Evolutionary conservation across 352 stramenopile species (phyloP).

Genomic region (Saprolegnia diclina): DNA sequence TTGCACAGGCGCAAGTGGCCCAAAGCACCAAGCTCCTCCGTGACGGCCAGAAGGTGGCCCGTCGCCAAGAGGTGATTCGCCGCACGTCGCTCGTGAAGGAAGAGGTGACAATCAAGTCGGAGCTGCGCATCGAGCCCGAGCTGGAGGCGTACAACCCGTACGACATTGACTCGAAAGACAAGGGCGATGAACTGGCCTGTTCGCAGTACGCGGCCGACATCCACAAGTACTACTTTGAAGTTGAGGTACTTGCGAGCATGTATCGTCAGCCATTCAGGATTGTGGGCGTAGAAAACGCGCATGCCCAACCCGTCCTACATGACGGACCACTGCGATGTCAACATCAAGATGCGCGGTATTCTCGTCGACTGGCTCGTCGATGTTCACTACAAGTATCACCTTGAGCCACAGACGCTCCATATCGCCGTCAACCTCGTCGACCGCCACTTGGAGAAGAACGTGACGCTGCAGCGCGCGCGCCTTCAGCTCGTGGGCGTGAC

Average conservation of each 20-base stretch:
- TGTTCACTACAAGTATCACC: conserved; percentile 78
- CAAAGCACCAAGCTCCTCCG: conserved; percentile 31
- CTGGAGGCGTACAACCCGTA: conserved; percentile 31
- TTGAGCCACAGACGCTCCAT: conserved; percentile 75
- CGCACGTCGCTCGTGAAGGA: conserved; percentile 20
- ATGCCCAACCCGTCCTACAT: conserved; percentile 69
- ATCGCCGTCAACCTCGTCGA: conserved; percentile 83
- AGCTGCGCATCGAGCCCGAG: conserved; percentile 16
- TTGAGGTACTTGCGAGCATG: conserved; percentile 37
- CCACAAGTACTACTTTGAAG: conserved; percentile 67
- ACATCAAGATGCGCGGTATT: conserved; percentile 98
- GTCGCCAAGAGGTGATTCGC: conserved; percentile 27
- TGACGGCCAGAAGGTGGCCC: conserved; percentile 15
- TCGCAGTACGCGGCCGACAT: conserved; percentile 84
- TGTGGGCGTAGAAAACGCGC: conserved; percentile 41
- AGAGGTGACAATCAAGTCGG: conserved; percentile 6
- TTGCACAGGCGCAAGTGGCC: conserved; percentile 27
- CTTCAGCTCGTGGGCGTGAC: conserved; percentile 96
- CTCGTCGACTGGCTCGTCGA: conserved; percentile 99
- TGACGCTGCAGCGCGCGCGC: conserved; percentile 67
- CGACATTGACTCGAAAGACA: conserved; percentile 76
- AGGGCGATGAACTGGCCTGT: conserved; percentile 47
- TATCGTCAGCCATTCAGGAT: background rate
- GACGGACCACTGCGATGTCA: conserved; percentile 94
- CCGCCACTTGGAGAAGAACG: conserved; percentile 62